Base-by-base conservation (phyloP, 1,139 yeast genomes). In the Komagataea norvegica region DNA sequence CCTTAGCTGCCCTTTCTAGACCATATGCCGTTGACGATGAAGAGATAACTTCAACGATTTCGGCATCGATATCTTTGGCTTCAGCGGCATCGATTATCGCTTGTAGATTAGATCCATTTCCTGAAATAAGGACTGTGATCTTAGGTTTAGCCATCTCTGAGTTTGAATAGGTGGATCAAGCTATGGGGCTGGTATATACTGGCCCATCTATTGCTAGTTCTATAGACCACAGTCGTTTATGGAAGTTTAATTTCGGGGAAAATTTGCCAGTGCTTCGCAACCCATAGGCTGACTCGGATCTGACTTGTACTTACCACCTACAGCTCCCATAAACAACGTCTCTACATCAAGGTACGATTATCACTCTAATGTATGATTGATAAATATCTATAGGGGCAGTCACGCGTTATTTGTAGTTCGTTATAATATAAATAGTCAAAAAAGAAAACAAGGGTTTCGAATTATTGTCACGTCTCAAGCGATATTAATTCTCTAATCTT, bases 21-120 rank as follows among this genome's bases (percentile, higher is more conserved):
- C 98, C 98, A 56, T 71, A 91, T 3, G 98, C 98, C 7, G 72
- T 73, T 13, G 81, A 65, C 30, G 82, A 77, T 7, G 96, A 88
- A 6, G 97, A 88, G 27, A 91, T 75, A 29, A 91, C 98, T 51
- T 77, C 76, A 31, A 43, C 47, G 24, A 55, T 55, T 31, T 65
- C 61, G 1, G 85, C 37, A 20, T 67, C 59, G 14, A 74, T 63
- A 14, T 64, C 60, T 1, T 71, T 69, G 3, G 55, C 49, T 6
- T 56, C 57, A 37, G 72, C 64, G 1, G 94, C 86, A 58, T 91
- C 95, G 33, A 91, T 86, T 29, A 91, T 67, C 0, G 98, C 97
- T 60, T 91, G 98, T 31, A 91, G 67, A 55, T 91, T 91, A 16
- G 96, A 79, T 1, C 98, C 98, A 19, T 85, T 82, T 1, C 98